Evolutionary conservation across 345 rosid species (phyloP), one percentile per base, ranked within the genome.

Genomic region (Lumnitzera racemosa): DNA sequence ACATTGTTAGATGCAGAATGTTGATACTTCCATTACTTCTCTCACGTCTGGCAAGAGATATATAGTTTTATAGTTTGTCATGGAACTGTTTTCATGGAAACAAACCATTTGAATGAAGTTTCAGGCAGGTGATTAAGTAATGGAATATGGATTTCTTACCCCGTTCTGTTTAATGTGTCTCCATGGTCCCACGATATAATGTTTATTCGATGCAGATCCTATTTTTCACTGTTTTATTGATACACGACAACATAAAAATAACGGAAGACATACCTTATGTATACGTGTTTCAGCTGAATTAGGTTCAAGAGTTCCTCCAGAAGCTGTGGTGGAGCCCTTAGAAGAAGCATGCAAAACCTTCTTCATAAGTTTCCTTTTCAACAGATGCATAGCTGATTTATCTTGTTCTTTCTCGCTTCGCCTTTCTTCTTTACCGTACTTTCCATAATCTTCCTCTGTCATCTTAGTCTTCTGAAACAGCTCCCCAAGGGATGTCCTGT

Each of bases 401-500:
- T 81, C 92, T 23, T 75, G 72, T 65, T 83, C 96, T 72, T 85
- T 83, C 61, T 85, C 88, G 24, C 64, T 36, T 55, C 78, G 77
- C 64, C 76, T 81, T 52, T 79, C 83, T 62, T 81, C 91, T 57
- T 72, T 76, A 27, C 46, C 71, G 70, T 76, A 74, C 20, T 52
- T 60, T 12, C 83, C 83, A 47, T 46, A 48, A 55, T 69, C 65
- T 48, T 88, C 90, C 67, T 83, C 89, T 55, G 69, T 59, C 59
- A 77, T 55, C 75, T 85, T 81, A 52, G 82, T 81, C 74, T 61
- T 83, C 74, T 86, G 90, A 66, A 88, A 81, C 69, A 88, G 77
- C 78, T 88, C 96, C 27, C 88, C 91, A 17, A 88, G 85, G 3
- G 96, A 81, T 24, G 86, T 83, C 77, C 92, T 88, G 23, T 78